Percentiles rank a stretch among this genome's conserved stretches.
phyloP scores from a whole-genome alignment of 805 yeast genomes.

The Starmerella asiatica region DNA sequence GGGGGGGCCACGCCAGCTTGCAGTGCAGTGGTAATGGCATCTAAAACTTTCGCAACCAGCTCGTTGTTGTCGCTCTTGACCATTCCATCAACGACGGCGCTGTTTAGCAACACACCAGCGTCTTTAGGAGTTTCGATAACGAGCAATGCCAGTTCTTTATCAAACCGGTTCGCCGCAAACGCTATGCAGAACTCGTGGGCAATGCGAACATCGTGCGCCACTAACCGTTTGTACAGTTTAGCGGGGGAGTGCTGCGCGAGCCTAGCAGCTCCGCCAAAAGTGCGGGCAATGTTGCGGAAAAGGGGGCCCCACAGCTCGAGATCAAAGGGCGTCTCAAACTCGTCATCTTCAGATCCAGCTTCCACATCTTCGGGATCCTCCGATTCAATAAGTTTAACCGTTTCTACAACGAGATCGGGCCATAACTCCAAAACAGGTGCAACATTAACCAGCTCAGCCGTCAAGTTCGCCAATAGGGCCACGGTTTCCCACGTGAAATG shows the following conservation, averaged over 20 bases:
- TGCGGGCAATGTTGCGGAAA: constrained; percentile 14
- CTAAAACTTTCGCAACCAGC: constrained; percentile 1
- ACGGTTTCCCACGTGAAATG: constrained; percentile 17
- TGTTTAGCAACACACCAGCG: constrained; percentile 1
- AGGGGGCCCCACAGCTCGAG: constrained; percentile 10
- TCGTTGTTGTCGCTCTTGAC: neutral
- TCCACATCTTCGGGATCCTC: constrained; percentile 7
- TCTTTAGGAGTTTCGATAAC: constrained; percentile 5
- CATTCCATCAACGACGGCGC: constrained; percentile 2
- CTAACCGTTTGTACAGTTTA: constrained; percentile 3
- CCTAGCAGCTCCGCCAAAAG: constrained; percentile 3
- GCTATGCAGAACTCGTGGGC: constrained; percentile 6
- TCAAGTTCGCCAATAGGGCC: constrained; percentile 12
- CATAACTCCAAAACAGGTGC: constrained; percentile 7
- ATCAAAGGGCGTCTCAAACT: constrained; percentile 9
- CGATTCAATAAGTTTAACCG: constrained; percentile 4
- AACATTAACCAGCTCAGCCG: constrained; percentile 6
- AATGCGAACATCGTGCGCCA: neutral
- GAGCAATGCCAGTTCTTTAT: constrained; percentile 1
- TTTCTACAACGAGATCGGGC: constrained; percentile 11
- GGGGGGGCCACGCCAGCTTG: neutral
- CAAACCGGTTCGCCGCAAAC: constrained; percentile 4
- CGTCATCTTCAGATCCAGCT: constrained; percentile 5
- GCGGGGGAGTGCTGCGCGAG: constrained; percentile 4
- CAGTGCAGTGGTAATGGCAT: neutral